Percentiles rank a stretch among this genome's conserved stretches.
Evolutionary conservation across 805 yeast species (phyloP).

Genomic region (Candida mattraensis): DNA sequence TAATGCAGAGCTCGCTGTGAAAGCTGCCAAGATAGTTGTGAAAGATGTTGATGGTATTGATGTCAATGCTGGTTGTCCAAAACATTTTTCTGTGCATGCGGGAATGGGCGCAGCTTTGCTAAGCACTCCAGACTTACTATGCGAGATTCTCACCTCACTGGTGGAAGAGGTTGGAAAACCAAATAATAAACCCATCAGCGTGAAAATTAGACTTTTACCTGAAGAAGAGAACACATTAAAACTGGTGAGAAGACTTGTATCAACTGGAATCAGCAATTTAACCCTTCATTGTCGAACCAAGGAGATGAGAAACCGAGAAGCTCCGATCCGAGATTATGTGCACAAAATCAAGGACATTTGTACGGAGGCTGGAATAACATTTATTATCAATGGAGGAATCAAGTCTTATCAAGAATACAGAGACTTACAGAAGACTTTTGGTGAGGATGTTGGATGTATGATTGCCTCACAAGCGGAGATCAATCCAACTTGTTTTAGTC

Average conservation of each 20-base stretch:
- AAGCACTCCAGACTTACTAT: constrained; percentile 75
- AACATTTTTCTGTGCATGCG: constrained; percentile 88
- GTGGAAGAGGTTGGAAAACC: constrained; percentile 84
- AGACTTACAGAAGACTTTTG: constrained; percentile 50
- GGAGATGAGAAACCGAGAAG: constrained; percentile 83
- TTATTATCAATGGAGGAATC: constrained; percentile 83
- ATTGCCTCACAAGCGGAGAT: constrained; percentile 88
- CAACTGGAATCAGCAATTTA: constrained; percentile 81
- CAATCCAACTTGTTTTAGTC: constrained; percentile 75
- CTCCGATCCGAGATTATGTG: constrained; percentile 72
- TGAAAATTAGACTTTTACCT: constrained; percentile 81
- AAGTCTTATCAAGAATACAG: constrained; percentile 51
- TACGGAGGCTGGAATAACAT: constrained; percentile 58
- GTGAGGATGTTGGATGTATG: constrained; percentile 82
- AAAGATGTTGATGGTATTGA: constrained; percentile 91
- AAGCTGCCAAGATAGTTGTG: constrained; percentile 81
- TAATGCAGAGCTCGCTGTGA: constrained; percentile 77
- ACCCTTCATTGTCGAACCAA: constrained; percentile 92
- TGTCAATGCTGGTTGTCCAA: constrained; percentile 96
- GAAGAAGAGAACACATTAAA: constrained; percentile 57
- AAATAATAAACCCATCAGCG: constrained; percentile 76
- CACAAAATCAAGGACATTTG: constrained; percentile 62
- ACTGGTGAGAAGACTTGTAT: constrained; percentile 55
- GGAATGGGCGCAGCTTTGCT: constrained; percentile 98
- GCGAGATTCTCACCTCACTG: constrained; percentile 62